These are phyloP conservation scores for Trichoderma sp. DNA, from an alignment of 2,329 filamentous ascomycete genomes.

Conservation along the genomic window DNA sequence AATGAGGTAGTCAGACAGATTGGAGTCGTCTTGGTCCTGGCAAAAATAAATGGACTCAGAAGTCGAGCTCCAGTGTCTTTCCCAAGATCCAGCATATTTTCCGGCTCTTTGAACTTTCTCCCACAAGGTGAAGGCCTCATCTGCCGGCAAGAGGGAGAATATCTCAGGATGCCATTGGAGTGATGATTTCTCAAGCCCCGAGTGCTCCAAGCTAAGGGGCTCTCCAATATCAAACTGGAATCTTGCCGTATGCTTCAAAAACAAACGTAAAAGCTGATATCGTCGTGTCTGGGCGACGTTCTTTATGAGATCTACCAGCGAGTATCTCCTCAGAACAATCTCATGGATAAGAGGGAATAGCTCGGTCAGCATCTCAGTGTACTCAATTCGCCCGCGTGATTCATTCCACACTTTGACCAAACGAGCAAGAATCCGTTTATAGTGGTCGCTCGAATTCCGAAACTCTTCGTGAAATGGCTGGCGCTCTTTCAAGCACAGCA, in stretches of 20 bases:
- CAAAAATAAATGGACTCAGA: not conserved
- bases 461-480: not conserved
- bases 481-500: not conserved
- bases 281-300: not conserved
- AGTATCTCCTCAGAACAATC: not conserved
- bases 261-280: constrained; percentile 27
- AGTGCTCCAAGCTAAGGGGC: not conserved
- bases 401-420: not conserved
- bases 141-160: not conserved
- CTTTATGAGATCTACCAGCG: not conserved
- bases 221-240: constrained; percentile 27
- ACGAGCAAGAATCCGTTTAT: not conserved
- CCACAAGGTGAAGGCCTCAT: not conserved
- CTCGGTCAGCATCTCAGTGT: not conserved
- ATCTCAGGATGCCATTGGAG: not conserved
- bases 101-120: not conserved
- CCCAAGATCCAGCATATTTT: not conserved
- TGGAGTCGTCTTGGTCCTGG: not conserved
- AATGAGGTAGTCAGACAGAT: not conserved
- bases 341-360: not conserved
- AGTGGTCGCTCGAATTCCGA: not conserved
- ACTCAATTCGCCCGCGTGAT: not conserved
- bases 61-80: too few relatives aligned
- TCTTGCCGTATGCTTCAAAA: constrained; percentile 22
- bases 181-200: not conserved